phyloP scores from a whole-genome alignment of 129 eudicot species.

The Escallonia herrerae region DNA sequence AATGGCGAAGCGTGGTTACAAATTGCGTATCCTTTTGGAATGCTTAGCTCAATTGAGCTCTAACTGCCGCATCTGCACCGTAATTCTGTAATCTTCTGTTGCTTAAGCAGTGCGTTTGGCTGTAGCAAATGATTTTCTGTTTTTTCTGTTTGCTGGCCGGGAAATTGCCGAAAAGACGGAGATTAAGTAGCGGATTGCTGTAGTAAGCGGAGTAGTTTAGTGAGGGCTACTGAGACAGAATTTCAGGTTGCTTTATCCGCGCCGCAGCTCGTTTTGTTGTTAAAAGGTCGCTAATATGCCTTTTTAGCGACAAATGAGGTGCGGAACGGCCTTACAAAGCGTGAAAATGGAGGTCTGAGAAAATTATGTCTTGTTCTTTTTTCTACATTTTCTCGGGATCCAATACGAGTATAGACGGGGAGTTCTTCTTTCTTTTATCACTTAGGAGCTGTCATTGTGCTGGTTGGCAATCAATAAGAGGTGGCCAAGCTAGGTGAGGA shows the following conservation, averaged over 20 bases:
- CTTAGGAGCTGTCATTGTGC: not conserved
- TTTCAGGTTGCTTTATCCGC: not conserved
- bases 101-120: not conserved
- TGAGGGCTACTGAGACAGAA: not conserved
- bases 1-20: constrained; percentile 77
- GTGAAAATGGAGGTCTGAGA: too few species aligned
- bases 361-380: too few species aligned
- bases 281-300: too few species aligned
- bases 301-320: too few species aligned
- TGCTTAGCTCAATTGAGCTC: not conserved
- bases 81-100: not conserved
- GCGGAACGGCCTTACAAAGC: too few species aligned
- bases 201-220: not conserved
- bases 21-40: constrained; percentile 75
- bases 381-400: too few species aligned
- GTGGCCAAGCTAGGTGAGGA: not conserved
- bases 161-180: not conserved
- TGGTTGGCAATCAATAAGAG: not conserved
- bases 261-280: too few species aligned
- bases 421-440: not conserved
- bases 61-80: too few species aligned
- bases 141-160: not conserved
- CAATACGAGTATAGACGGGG: too few species aligned
- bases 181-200: not conserved
- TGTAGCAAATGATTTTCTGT: not conserved